A percentile compares a stretch with the other conserved stretches of the same genome.
Evolutionary conservation across 495 filamentous ascomycete genomes (phyloP).

Genomic region (Bathelium albidoporum): DNA sequence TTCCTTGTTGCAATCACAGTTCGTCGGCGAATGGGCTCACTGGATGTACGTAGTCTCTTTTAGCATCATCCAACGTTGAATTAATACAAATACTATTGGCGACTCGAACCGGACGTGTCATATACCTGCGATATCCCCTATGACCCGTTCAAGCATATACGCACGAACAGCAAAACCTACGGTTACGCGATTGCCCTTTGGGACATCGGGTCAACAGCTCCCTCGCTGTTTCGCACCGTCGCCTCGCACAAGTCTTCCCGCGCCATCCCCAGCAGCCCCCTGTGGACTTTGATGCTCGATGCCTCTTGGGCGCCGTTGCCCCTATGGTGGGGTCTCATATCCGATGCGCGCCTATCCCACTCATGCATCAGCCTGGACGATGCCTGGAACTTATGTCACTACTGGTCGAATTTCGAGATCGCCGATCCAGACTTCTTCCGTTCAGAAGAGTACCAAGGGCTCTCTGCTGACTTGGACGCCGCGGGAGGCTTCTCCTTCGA

Average conservation of each 20-base stretch:
- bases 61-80: conserved; percentile 32
- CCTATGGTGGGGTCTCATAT: conserved; percentile 2
- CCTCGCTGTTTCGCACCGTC: conserved; percentile 81
- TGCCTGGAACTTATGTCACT: conserved; percentile 89
- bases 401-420: conserved; percentile 55
- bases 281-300: conserved; percentile 79
- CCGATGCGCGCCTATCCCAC: conserved; percentile 13
- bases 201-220: conserved; percentile 88
- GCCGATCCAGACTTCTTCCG: conserved; percentile 49
- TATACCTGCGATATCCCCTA: conserved; percentile 35
- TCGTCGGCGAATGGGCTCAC: not conserved
- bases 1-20: not conserved
- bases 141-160: conserved; percentile 34
- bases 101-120: conserved; percentile 30
- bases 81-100: conserved; percentile 35
- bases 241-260: conserved; percentile 79
- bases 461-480: conserved; percentile 45
- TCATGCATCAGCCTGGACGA: conserved; percentile 49
- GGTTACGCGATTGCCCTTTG: conserved; percentile 44
- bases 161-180: conserved; percentile 33
- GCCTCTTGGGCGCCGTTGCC: conserved; percentile 21
- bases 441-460: conserved; percentile 40
- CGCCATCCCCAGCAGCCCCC: conserved; percentile 69
- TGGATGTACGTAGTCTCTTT: conserved; percentile 25
- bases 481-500: conserved; percentile 50